Base-by-base conservation (phyloP, 108 stramenopile genomes). In the Pseudonitzschia multiseries region DNA sequence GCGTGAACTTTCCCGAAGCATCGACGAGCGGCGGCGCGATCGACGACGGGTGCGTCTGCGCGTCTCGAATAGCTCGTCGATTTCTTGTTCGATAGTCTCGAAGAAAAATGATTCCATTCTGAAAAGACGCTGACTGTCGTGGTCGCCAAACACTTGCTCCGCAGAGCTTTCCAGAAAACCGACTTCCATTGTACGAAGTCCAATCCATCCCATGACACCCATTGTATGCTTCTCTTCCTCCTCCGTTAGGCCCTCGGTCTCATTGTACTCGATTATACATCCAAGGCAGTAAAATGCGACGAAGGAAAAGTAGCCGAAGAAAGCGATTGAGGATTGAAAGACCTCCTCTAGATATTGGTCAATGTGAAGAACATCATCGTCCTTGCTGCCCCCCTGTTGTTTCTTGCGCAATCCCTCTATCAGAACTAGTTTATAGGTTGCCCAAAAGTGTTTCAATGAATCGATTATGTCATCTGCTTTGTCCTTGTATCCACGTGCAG, bases 391-490 rank as follows among this genome's bases (percentile, higher is more conserved):
- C 3, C 15, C 20, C 4, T 24, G 33, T 62, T 62, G 32, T 62
- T 41, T 33, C 18, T 33, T 62, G 14, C 31, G 17, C 29, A 62
- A 17, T 6, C 61, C 61, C 29, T 70, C 42, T 10, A 57, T 21
- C 41, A 77, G 29, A 2, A 6, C 31, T 21, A 26, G 24, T 29
- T 46, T 33, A 26, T 77, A 77, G 8, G 41, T 52, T 56, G 56
- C 43, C 76, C 76, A 77, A 40, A 71, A 71, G 5, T 66, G 46
- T 44, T 59, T 46, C 65, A 77, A 60, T 18, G 29, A 70, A 36
- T 57, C 26, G 18, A 77, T 8, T 18, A 71, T 51, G 24, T 29
- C 33, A 57, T 65, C 57, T 6, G 70, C 62, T 48, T 77, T 65
- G 57, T 71, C 61, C 59, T 36, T 48, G 0, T 73, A 60, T 0